Percentiles rank a stretch among this genome's conserved stretches.
Evolutionary conservation across 371 early-diverging fungal genomes (phyloP).

Genomic region (Blakeslea trispora): DNA sequence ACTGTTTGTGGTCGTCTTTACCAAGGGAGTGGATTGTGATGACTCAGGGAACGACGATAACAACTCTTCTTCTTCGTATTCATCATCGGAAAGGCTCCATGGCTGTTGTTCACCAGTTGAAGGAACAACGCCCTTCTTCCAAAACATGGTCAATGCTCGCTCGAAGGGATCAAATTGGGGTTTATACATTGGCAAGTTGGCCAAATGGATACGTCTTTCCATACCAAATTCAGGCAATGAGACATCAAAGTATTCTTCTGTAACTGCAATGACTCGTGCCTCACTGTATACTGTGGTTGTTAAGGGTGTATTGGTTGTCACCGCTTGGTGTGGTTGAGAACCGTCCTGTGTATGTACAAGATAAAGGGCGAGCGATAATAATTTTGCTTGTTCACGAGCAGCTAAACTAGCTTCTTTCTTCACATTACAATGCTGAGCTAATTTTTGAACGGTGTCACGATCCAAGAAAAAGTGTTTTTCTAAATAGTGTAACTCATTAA

Average conservation of each 20-base stretch:
- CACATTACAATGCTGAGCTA: constrained; percentile 72
- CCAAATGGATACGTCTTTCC: constrained; percentile 56
- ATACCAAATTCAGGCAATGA: constrained; percentile 60
- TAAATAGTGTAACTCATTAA: constrained; percentile 7
- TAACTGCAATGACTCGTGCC: constrained; percentile 49
- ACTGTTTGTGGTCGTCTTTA: constrained; percentile 15
- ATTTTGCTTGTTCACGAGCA: constrained; percentile 73
- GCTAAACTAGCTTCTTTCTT: constrained; percentile 69
- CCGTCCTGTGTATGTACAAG: constrained; percentile 38
- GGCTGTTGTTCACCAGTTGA: constrained; percentile 40
- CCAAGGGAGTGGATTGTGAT: background rate
- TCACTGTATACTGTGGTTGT: constrained; percentile 33
- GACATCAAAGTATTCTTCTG: constrained; percentile 60
- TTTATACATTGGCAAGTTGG: constrained; percentile 42
- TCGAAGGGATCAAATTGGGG: constrained; percentile 39
- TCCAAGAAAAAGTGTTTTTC: constrained; percentile 61
- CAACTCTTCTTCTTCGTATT: constrained; percentile 21
- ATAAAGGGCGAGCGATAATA: constrained; percentile 51
- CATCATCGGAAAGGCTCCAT: constrained; percentile 41
- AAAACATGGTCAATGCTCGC: constrained; percentile 53
- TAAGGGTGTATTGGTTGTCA: too few species aligned
- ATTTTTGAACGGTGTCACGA: constrained; percentile 49
- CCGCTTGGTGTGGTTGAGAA: constrained; percentile 7
- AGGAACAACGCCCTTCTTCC: constrained; percentile 52
- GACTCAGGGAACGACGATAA: too few species aligned